Evolutionary conservation across 2,329 filamentous ascomycete genomes (phyloP).

Genomic region (Sporothrix brasiliensis): DNA sequence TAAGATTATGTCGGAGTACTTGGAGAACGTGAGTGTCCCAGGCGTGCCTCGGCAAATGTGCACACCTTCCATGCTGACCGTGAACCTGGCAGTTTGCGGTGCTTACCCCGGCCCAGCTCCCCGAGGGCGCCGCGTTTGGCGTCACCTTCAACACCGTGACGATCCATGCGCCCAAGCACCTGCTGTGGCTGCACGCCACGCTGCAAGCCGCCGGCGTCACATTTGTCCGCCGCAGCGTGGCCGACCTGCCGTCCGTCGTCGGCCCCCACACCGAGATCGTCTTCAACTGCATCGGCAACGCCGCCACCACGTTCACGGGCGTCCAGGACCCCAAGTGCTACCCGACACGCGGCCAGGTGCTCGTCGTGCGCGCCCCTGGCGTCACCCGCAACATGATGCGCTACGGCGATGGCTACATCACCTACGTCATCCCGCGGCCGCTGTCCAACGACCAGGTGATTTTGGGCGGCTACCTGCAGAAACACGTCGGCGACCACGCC

Average conservation of each 20-base stretch:
- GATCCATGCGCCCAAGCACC: constrained; percentile 46
- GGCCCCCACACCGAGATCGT: constrained; percentile 40
- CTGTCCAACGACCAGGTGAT: constrained; percentile 45
- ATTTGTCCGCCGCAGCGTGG: constrained; percentile 41
- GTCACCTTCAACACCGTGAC: constrained; percentile 46
- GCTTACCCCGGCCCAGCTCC: constrained; percentile 41
- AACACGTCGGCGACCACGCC: constrained; percentile 41
- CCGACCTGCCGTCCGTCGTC: constrained; percentile 40
- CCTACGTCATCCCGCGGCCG: constrained; percentile 48
- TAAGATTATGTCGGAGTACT: constrained; percentile 46
- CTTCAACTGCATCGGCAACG: constrained; percentile 36
- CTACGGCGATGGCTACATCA: constrained; percentile 47
- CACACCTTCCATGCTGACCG: background rate
- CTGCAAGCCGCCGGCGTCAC: constrained; percentile 41
- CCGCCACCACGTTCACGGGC: constrained; percentile 43
- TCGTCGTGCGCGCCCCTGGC: constrained; percentile 43
- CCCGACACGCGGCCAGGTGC: constrained; percentile 48
- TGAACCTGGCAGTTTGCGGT: constrained; percentile 39
- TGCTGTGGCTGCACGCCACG: constrained; percentile 41
- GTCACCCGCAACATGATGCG: constrained; percentile 46
- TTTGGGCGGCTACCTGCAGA: constrained; percentile 49
- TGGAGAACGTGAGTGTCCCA: constrained; percentile 44
- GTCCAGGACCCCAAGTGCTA: constrained; percentile 47
- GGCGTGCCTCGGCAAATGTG: no score
- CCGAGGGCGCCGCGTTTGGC: constrained; percentile 43